Base-by-base conservation (phyloP, 2,329 filamentous ascomycete species). In the Tetracladium maxilliforme region DNA sequence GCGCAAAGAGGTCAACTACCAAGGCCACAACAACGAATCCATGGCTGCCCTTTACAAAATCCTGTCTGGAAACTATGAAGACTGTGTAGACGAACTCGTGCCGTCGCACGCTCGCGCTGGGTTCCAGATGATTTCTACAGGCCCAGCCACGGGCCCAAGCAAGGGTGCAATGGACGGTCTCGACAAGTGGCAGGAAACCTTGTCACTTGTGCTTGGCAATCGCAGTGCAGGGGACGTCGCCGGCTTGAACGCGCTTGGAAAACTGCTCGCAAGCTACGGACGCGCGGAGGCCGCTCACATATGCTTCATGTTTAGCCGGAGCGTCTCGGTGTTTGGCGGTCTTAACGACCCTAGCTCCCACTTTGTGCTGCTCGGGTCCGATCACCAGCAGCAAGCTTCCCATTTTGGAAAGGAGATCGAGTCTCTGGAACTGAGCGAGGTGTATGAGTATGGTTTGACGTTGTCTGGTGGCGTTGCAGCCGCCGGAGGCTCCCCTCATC, bases 41-140 rank as follows among this genome's bases (percentile, higher is more conserved):
- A 61, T 98, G 22, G 86, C 87, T 16, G 83, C 87, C 0, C 55
- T 98, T 4, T 98, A 98, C 48, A 83, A 92, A 43, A 74, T 95
- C 1, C 75, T 98, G 32, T 90, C 86, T 14, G 87, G 90, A 1
- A 98, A 94, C 43, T 71, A 78, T 30, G 86, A 94, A 35, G 90
- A 98, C 39, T 92, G 84, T 36, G 75, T 95, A 10, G 90, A 98
- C 46, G 86, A 95, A 48, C 72, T 98, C 28, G 90, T 98, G 2
- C 86, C 90, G 5, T 76, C 78, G 4, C 92, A 92, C 36, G 90
- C 90, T 11, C 71, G 92, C 21, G 86, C 87, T 31, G 90, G 90
- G 3, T 71, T 94, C 37, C 83, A 92, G 46, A 77, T 98, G 54
- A 66, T 98, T 36, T 86, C 78, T 33, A 83, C 74, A n/a, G 63